Evolutionary conservation across 345 rosid species (phyloP).

Genomic region (Euphorbia pulcherrima): DNA sequence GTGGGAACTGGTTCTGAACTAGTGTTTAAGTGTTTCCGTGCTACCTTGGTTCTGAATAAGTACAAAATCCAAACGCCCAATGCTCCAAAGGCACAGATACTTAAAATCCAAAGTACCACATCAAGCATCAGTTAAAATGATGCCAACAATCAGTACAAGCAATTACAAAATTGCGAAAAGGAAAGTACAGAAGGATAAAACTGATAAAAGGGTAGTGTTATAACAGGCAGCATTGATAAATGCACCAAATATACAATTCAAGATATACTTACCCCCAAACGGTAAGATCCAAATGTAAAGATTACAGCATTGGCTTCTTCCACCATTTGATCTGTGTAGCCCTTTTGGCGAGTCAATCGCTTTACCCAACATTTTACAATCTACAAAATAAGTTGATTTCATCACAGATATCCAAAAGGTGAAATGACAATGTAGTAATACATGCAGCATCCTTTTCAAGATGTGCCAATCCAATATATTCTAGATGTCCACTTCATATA

Average conservation of each 20-base stretch:
- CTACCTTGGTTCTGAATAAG: not conserved
- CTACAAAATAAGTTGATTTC: constrained; percentile 4
- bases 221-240: not conserved
- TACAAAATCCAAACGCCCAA: not conserved
- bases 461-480: too few species aligned
- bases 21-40: too few species aligned
- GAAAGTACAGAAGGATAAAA: not conserved
- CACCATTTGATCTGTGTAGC: constrained; percentile 67
- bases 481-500: too few species aligned
- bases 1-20: not conserved
- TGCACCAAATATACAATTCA: not conserved
- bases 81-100: not conserved
- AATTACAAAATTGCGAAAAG: not conserved
- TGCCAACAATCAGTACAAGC: not conserved
- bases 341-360: constrained; percentile 26
- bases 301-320: constrained; percentile 89
- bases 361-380: constrained; percentile 32
- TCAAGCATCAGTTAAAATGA: not conserved
- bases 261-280: constrained; percentile 62
- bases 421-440: not conserved
- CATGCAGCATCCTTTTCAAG: too few species aligned
- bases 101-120: not conserved
- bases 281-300: constrained; percentile 89
- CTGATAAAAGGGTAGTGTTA: not conserved
- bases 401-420: not conserved